These are phyloP conservation scores for Talaromyces thailandensis DNA, from an alignment of 495 filamentous ascomycete species.

Conservation along the genomic window DNA sequence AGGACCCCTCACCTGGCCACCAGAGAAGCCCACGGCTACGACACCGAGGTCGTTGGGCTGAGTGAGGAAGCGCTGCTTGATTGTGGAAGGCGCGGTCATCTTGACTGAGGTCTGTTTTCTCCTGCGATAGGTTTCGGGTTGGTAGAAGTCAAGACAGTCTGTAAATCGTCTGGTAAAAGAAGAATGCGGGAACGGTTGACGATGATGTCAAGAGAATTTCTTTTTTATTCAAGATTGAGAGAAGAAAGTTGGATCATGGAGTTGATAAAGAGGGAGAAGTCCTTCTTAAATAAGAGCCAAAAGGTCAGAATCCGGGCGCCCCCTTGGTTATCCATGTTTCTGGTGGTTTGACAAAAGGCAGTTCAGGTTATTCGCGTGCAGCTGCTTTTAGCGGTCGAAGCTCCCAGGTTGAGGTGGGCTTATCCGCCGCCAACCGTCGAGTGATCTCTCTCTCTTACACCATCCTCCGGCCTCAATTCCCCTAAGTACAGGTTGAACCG, in stretches of 20 bases:
- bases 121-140: not conserved
- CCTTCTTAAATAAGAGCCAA: not conserved
- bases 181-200: not conserved
- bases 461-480: constrained; percentile 19
- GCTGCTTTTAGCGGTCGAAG: constrained; percentile 40
- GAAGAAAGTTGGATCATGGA: not conserved
- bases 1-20: constrained; percentile 66
- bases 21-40: constrained; percentile 93
- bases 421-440: constrained; percentile 1
- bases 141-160: not conserved
- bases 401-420: not conserved
- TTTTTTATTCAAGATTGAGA: not conserved
- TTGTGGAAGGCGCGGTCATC: constrained; percentile 64
- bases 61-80: constrained; percentile 74
- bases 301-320: constrained; percentile 1
- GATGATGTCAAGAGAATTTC: not conserved
- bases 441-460: not conserved
- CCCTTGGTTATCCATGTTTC: not conserved
- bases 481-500: constrained; percentile 43
- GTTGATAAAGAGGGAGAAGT: not conserved
- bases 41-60: constrained; percentile 73
- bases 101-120: constrained; percentile 6
- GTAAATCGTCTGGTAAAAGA: not conserved
- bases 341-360: not conserved
- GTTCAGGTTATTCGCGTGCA: constrained; percentile 9